These are phyloP conservation scores for Erodium chrysanthum DNA, from an alignment of 441 rosid species.

Conservation along the genomic window DNA sequence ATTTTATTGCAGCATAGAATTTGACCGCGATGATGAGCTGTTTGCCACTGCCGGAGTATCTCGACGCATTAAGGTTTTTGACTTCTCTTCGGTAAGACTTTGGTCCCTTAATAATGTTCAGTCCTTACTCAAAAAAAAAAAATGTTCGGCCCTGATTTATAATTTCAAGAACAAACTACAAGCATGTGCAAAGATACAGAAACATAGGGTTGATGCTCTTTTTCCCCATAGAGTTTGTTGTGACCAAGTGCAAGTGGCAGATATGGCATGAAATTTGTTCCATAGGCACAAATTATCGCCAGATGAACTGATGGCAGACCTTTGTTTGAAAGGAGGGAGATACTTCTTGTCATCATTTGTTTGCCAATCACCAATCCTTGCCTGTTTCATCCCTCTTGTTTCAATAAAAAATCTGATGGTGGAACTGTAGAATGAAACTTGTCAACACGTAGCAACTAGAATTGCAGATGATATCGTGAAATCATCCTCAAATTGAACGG, in stretches of 20 bases:
- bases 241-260: neutral
- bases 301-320: neutral
- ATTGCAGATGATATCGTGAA: neutral
- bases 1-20: conserved; percentile 73
- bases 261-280: conserved; percentile 2
- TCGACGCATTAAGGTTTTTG: conserved; percentile 83
- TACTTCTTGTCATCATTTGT: neutral
- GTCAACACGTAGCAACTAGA: neutral
- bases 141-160: neutral
- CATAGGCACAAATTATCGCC: neutral
- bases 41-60: conserved; percentile 99
- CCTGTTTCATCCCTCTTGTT: neutral
- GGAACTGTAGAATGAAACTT: neutral
- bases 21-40: conserved; percentile 87
- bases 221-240: neutral
- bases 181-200: conserved; percentile 5
- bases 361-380: neutral
- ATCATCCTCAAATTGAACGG: neutral
- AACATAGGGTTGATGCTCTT: neutral
- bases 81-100: conserved; percentile 71
- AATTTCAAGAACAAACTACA: neutral
- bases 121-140: neutral
- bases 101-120: conserved; percentile 1
- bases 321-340: neutral
- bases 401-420: neutral